These are phyloP conservation scores for Lyophyllum decastes DNA, from an alignment of 768 basidiomycete species.

Conservation along the genomic window DNA sequence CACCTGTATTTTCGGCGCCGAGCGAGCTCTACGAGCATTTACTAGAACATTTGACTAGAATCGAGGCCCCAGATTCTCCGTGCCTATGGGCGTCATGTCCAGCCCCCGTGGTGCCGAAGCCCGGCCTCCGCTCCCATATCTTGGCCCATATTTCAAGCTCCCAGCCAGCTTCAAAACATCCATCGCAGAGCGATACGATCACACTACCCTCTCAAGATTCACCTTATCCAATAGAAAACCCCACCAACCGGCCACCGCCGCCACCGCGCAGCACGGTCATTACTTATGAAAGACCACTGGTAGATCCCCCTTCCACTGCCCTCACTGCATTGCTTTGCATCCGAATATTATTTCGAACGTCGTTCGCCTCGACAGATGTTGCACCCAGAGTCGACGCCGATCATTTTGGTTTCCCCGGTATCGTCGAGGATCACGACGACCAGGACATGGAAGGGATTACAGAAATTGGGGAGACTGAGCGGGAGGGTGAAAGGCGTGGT, in stretches of 20 bases:
- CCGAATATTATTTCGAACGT: constrained; percentile 79
- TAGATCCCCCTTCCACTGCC: constrained; percentile 71
- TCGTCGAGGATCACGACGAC: constrained; percentile 79
- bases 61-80: constrained; percentile 43
- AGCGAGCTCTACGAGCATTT: constrained; percentile 78
- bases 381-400: constrained; percentile 77
- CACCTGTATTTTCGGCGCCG: constrained; percentile 46
- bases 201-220: constrained; percentile 61
- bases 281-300: constrained; percentile 55
- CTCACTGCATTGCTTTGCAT: constrained; percentile 82
- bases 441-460: constrained; percentile 51
- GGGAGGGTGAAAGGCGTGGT: constrained; percentile 72
- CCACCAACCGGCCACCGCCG: constrained; percentile 70
- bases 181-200: constrained; percentile 73
- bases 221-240: constrained; percentile 57
- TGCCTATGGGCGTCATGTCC: constrained; percentile 80
- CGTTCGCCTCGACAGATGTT: constrained; percentile 71
- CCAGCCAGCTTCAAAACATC: constrained; percentile 56
- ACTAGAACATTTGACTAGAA: constrained; percentile 52
- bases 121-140: constrained; percentile 63
- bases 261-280: constrained; percentile 68
- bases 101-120: constrained; percentile 44
- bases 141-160: constrained; percentile 74
- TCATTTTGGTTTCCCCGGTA: constrained; percentile 88
- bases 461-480: constrained; percentile 51